Base-by-base conservation (phyloP, 257 asterid genomes). In the Solanum piurae region DNA sequence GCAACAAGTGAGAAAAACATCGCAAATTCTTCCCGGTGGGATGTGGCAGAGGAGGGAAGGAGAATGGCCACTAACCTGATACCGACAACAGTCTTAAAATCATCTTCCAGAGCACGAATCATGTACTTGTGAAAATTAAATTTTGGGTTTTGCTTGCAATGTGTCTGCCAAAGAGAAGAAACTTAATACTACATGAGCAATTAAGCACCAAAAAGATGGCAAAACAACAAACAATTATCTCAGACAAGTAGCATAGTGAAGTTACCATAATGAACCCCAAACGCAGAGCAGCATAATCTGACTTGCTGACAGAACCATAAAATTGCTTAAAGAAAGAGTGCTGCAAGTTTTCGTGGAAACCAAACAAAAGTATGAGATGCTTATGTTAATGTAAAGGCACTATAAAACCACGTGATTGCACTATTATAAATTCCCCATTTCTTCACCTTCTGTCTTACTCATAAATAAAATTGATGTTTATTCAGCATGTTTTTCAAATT, bases 81-180 rank as follows among this genome's bases (percentile, higher is more conserved):
- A 89, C 99, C 99, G 72, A 97, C 99, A 80, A 97, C 99, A 64
- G 18, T 92, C 94, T 93, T 95, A 91, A 97, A 97, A 93, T 97
- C 99, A 60, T 90, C 99, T 92, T 97, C 99, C 31, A 97, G 89
- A 64, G 99, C 99, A 87, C 99, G 99, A 37, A 95, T 93, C 98
- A 97, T 96, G 92, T 97, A 97, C 89, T 94, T 96, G 94, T 97
- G 98, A 90, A 97, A 97, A 93, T 97, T 94, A 90, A 97, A 96
- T 92, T 95, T 97, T 23, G 95, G 97, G 89, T 94, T 97, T 86
- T 96, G 94, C 92, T 91, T 92, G 92, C 99, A 96, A 90, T 97
- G 99, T 55, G 97, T 94, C 99, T 97, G 87, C 36, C 83, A 83
- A 29, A 89, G 86, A 49, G 88, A 89, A 84, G 88, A 85, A 88